Conservation (phyloP, 23 red algal species). For the Gracilaria gracilis region DNA sequence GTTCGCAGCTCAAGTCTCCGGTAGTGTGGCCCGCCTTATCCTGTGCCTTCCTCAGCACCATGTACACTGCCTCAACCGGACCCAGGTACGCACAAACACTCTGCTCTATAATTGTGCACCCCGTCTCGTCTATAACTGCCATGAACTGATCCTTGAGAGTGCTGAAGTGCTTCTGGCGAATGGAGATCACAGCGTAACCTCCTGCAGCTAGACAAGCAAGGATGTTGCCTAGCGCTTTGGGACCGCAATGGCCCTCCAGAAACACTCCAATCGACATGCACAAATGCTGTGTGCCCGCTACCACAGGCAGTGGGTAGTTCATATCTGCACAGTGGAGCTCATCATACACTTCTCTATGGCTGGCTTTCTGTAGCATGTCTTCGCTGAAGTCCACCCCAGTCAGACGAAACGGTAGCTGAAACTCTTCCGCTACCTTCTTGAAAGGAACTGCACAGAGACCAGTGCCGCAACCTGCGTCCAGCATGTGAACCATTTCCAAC, state of each 20-base stretch:
- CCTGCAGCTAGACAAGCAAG: neutral
- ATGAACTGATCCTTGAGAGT: neutral
- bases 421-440: slow-evolving; percentile 14
- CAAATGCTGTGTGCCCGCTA: neutral
- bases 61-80: neutral
- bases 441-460: slow-evolving; percentile 14
- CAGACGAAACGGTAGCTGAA: neutral
- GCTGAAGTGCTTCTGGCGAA: neutral
- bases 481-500: neutral
- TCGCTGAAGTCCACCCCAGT: slow-evolving; percentile 14
- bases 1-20: no score
- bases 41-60: slow-evolving; percentile 20
- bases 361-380: neutral
- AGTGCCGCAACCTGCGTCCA: slow-evolving; percentile 8
- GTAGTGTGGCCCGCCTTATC: no score
- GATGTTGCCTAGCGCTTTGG: neutral
- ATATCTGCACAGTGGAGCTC: slow-evolving; percentile 20
- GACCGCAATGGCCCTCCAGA: slow-evolving; percentile 5
- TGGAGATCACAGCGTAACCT: slow-evolving; percentile 25
- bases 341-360: neutral
- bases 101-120: slow-evolving; percentile 1
- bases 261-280: slow-evolving; percentile 20
- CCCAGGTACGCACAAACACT: slow-evolving; percentile 21
- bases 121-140: neutral
- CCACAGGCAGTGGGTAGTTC: neutral